Base-by-base conservation (phyloP, 23 red algal species). In the Rhodosorus marinus region DNA sequence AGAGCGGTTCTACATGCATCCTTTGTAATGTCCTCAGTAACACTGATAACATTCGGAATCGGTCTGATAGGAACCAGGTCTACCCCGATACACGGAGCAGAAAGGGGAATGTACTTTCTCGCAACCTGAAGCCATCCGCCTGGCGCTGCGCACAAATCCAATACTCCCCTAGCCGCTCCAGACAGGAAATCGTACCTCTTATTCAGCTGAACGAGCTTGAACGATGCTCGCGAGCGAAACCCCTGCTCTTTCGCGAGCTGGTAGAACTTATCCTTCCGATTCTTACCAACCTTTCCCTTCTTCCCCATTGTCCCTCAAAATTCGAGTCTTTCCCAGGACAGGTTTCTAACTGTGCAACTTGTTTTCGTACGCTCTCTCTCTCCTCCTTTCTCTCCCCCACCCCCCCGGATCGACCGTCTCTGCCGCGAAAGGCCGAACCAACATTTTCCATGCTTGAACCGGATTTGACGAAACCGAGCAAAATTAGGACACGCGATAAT, bases 181-280 rank as follows among this genome's bases (percentile, higher is more conserved):
- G 66, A 70, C 4, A 94, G 76, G 51, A 94, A 82, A 33, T 81
- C 87, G 57, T 72, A 59, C 27, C 80, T 66, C 40, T 71, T 75
- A 57, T 94, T 94, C 3, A 94, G 60, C 58, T 94, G 87, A 9
- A 94, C 59, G 6, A 94, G 61, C 47, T 94, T 94, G 70, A 94
- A 94, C 8, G 87, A 66, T 23, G 87, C 87, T 24, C 87, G 77
- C 29, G 87, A 94, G 26, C 87, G 87, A 45, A 63, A 94, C 41
- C 87, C 87, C 52, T 94, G 87, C 59, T 94, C 87, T 49, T 94
- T 94, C 25, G 87, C 87, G 24, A 94, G 67, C 47, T 83, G 70
- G 45, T 94, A 94, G 62, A 75, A 94, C 46, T 82, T 83, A 69
- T 94, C 87, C 54, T 75, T 62, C 22, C 87, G 77, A 35, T 82